Percentiles rank a stretch among this genome's conserved stretches.
These are phyloP conservation scores for Aspergillus amoenus DNA, from an alignment of 2,329 filamentous ascomycete species.

Conservation along the genomic window DNA sequence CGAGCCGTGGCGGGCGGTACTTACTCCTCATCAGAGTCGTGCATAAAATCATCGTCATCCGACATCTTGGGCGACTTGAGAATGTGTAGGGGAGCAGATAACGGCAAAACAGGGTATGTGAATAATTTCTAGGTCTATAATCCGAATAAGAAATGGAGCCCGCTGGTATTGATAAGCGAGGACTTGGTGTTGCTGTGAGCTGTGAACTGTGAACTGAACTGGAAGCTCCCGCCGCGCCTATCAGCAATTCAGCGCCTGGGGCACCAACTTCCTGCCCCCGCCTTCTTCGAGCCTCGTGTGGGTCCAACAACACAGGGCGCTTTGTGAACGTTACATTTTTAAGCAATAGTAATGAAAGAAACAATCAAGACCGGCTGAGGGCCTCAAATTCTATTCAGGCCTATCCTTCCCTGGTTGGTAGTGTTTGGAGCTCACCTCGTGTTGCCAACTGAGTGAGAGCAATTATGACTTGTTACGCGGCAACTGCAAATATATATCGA, in stretches of 20 bases:
- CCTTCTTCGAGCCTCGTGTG: conserved; percentile 4
- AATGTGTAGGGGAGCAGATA: background rate
- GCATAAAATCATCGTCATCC: conserved; percentile 89
- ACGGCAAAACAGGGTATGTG: background rate
- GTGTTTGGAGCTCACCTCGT: too few species aligned
- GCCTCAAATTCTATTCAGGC: background rate
- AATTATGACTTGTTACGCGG: too few species aligned
- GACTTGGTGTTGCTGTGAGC: background rate
- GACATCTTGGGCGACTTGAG: conserved; percentile 56
- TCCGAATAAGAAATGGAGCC: background rate
- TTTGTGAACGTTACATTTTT: background rate
- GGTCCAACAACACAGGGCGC: background rate
- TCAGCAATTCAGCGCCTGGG: background rate
- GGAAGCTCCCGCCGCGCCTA: background rate
- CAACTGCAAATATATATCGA: background rate
- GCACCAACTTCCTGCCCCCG: background rate
- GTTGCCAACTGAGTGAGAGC: too few species aligned
- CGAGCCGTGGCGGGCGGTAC: conserved; percentile 20
- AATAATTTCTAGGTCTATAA: background rate
- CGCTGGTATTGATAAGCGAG: background rate
- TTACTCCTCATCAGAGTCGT: conserved; percentile 85
- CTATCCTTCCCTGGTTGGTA: background rate
- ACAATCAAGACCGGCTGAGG: background rate
- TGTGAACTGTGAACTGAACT: background rate
- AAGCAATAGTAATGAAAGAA: background rate